phyloP scores from a whole-genome alignment of 495 filamentous ascomycete species.

The Podospora anserina region DNA sequence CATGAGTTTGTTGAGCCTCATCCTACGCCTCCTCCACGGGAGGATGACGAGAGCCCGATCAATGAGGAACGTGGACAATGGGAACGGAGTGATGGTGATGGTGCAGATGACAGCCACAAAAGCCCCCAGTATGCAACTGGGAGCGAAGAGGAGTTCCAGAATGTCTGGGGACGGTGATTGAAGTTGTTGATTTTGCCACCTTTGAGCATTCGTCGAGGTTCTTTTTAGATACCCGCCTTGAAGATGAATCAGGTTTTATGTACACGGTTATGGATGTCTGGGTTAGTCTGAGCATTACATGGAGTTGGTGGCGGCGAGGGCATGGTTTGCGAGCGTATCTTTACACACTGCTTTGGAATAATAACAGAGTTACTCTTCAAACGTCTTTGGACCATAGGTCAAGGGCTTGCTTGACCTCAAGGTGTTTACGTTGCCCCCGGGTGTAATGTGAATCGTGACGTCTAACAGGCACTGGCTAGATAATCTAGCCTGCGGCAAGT shows the following conservation, averaged over 20 bases:
- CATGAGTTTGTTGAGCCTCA: background rate
- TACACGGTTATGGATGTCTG: background rate
- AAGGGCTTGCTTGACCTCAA: background rate
- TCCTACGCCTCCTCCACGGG: slow-evolving; percentile 7
- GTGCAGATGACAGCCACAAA: background rate
- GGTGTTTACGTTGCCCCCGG: background rate
- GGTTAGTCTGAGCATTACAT: background rate
- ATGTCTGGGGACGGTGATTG: slow-evolving; percentile 33
- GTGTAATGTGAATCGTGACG: background rate
- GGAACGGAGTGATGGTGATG: slow-evolving; percentile 12
- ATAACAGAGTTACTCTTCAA: background rate
- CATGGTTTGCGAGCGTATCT: slow-evolving; percentile 1
- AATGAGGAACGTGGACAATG: slow-evolving; percentile 22
- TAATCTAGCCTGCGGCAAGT: background rate
- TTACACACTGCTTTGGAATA: background rate
- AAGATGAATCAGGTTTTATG: background rate
- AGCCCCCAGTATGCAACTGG: slow-evolving; percentile 23
- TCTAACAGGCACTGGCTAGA: too few relatives aligned
- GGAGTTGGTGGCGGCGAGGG: background rate
- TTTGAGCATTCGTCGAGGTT: slow-evolving; percentile 1
- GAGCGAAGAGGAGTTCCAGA: slow-evolving; percentile 32
- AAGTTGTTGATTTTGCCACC: background rate
- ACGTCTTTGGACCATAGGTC: too few relatives aligned
- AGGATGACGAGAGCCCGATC: slow-evolving; percentile 14
- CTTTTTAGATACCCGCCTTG: slow-evolving; percentile 17